These are phyloP conservation scores for Novymonas esmeraldas DNA, from an alignment of 208 protist genomes.

Conservation along the genomic window DNA sequence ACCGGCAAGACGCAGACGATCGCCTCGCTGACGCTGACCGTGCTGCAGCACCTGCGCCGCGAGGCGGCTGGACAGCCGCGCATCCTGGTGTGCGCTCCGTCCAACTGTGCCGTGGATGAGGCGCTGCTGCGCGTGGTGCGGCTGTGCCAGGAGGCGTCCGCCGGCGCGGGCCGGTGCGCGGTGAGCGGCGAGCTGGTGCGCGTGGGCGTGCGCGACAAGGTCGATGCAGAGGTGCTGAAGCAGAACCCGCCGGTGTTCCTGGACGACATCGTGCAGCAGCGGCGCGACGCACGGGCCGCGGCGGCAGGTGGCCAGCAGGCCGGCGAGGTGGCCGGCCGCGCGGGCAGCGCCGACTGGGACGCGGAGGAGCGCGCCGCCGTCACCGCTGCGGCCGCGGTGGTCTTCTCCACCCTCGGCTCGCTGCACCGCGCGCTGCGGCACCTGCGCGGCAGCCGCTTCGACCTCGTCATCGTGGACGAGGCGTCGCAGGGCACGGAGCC, in stretches of 20 bases:
- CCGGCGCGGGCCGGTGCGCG: conserved; percentile 71
- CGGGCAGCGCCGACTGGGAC: background rate
- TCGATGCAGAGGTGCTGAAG: conserved; percentile 61
- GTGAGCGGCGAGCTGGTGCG: conserved; percentile 45
- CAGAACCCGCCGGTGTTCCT: conserved; percentile 59
- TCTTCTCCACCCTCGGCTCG: conserved; percentile 86
- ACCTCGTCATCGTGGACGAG: conserved; percentile 93
- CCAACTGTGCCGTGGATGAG: conserved; percentile 90
- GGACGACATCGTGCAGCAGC: conserved; percentile 50
- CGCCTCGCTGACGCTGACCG: conserved; percentile 61
- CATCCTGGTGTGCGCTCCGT: conserved; percentile 83
- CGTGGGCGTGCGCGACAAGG: conserved; percentile 67
- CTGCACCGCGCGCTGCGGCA: conserved; percentile 59
- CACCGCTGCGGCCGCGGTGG: conserved; percentile 40
- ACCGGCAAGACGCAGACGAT: conserved; percentile 94
- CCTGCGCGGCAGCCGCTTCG: conserved; percentile 49
- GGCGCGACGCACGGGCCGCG: background rate
- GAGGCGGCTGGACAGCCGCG: conserved; percentile 13
- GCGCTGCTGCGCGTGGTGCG: conserved; percentile 64
- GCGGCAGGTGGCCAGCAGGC: conserved; percentile 1
- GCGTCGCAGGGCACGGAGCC: conserved; percentile 92
- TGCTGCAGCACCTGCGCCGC: conserved; percentile 58
- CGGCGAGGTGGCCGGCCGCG: background rate
- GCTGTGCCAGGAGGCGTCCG: conserved; percentile 34
- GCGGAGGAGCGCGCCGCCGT: background rate